Evolutionary conservation across 768 basidiomycete genomes (phyloP).

Genomic region (Calvatia gigantea): DNA sequence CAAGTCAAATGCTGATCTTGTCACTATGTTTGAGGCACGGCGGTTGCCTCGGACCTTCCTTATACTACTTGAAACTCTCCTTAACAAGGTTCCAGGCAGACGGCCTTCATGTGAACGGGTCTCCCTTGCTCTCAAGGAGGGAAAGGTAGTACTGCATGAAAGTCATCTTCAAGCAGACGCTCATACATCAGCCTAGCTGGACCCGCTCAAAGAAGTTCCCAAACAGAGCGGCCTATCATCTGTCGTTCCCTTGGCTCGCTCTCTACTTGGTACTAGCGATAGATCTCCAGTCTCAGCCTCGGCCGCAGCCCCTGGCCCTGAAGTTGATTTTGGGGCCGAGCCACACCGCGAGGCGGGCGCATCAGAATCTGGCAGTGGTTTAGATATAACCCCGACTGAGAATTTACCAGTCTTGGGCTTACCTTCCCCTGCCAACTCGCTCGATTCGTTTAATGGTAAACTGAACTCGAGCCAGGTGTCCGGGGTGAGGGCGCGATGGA

Average conservation of each 20-base stretch:
- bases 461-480: not conserved
- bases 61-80: slow-evolving; percentile 66
- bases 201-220: slow-evolving; percentile 14
- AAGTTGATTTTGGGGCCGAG: not conserved
- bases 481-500: not conserved
- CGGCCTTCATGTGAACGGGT: slow-evolving; percentile 77
- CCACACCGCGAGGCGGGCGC: not conserved
- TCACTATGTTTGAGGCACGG: slow-evolving; percentile 62
- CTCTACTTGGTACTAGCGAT: not conserved
- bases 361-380: not conserved
- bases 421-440: not conserved
- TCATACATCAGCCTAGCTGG: slow-evolving; percentile 11
- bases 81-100: slow-evolving; percentile 55
- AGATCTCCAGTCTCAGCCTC: not conserved
- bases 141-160: slow-evolving; percentile 52
- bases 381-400: not conserved
- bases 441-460: not conserved
- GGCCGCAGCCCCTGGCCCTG: not conserved
- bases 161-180: not conserved
- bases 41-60: slow-evolving; percentile 69
- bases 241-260: slow-evolving; percentile 10
- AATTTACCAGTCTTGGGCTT: not conserved
- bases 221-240: not conserved
- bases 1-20: slow-evolving; percentile 47
- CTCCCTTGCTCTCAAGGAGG: slow-evolving; percentile 60